Conservation (phyloP, 2,329 filamentous ascomycete genomes). For the Fusarium verticillioides region DNA sequence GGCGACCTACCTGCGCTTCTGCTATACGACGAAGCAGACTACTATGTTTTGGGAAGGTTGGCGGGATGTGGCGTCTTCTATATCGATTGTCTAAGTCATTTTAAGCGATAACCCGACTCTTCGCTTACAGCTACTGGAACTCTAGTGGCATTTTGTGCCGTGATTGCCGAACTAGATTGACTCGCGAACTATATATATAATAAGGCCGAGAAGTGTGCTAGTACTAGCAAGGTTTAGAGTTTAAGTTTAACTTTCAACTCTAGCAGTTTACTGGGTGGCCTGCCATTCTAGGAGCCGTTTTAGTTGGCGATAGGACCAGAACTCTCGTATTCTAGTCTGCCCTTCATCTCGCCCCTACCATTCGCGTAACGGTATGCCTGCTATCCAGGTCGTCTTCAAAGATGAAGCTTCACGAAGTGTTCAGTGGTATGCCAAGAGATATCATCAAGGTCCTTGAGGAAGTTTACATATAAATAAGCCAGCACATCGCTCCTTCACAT, state of each 20-base stretch:
- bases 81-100: background rate
- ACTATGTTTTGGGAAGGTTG: background rate
- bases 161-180: background rate
- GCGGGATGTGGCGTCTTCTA: background rate
- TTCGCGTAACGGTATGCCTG: background rate
- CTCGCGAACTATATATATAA: background rate
- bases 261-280: background rate
- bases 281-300: background rate
- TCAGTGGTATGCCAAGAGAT: background rate
- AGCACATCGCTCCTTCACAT: background rate
- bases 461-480: background rate
- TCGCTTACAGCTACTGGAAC: background rate
- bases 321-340: background rate
- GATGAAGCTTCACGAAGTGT: background rate
- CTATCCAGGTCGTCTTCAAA: rapidly evolving
- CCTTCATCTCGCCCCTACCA: background rate
- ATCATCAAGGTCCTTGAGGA: rapidly evolving
- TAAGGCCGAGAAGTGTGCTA: background rate
- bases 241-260: background rate
- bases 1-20: too few species aligned
- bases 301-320: background rate
- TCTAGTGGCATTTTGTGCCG: background rate
- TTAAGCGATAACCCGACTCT: rapidly evolving
- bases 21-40: background rate
- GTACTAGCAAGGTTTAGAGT: background rate